Percentiles rank a stretch among this genome's conserved stretches.
Conservation (phyloP, 495 filamentous ascomycete species). For the Immersiella caudata region DNA sequence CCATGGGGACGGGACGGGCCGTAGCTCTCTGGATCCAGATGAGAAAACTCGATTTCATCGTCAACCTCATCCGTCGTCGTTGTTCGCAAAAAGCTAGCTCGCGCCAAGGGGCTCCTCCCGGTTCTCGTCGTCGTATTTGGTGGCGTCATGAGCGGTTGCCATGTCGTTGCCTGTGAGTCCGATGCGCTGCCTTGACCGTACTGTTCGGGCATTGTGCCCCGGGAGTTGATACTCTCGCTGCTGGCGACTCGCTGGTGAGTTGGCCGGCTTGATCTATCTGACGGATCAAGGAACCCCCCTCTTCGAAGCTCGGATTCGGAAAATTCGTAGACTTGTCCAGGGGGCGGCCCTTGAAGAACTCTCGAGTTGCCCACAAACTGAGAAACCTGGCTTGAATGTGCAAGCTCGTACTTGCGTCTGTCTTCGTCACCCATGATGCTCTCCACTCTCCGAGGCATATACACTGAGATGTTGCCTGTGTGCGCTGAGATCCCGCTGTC, state of each 20-base stretch:
- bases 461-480: constrained; percentile 65
- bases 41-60: constrained; percentile 27
- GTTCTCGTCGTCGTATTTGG: constrained; percentile 19
- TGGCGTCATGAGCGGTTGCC: constrained; percentile 27
- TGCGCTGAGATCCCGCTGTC: constrained; percentile 69
- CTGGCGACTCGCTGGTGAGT: constrained; percentile 36
- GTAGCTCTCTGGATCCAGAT: constrained; percentile 15
- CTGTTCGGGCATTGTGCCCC: constrained; percentile 18
- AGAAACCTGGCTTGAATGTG: constrained; percentile 60
- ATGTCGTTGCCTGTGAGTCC: constrained; percentile 13
- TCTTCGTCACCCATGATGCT: constrained; percentile 83
- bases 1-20: background rate
- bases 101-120: constrained; percentile 40
- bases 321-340: constrained; percentile 56
- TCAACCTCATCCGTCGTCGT: constrained; percentile 36
- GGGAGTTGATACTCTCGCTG: constrained; percentile 34
- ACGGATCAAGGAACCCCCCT: constrained; percentile 47
- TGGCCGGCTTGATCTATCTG: constrained; percentile 23
- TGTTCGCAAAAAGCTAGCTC: constrained; percentile 36
- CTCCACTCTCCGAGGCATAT: constrained; percentile 76
- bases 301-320: constrained; percentile 53
- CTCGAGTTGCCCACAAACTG: constrained; percentile 51
- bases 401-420: constrained; percentile 67
- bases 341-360: constrained; percentile 53
- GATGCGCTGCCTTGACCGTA: constrained; percentile 11